A percentile compares a stretch with the other conserved stretches of the same genome.
Evolutionary conservation across 2,329 filamentous ascomycete species (phyloP).

Genomic region (Apiospora sp.): DNA sequence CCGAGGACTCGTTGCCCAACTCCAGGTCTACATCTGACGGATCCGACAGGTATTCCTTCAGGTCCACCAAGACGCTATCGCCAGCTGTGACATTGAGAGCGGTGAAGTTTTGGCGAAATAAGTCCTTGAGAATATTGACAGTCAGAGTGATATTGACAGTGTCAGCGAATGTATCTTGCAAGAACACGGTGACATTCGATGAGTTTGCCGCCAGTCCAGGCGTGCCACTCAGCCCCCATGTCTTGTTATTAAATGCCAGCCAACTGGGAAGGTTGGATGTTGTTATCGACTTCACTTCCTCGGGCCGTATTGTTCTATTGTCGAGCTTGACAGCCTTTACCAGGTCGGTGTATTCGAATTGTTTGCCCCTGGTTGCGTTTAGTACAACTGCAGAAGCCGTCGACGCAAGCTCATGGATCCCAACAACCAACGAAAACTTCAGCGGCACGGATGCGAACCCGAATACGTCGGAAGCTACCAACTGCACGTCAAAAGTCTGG

Average conservation of each 20-base stretch:
- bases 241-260: slow-evolving; percentile 70
- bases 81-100: slow-evolving; percentile 40
- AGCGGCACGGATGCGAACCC: slow-evolving; percentile 75
- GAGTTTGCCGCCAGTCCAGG: slow-evolving; percentile 66
- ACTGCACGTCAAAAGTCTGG: slow-evolving; percentile 73
- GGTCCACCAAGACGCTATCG: slow-evolving; percentile 39
- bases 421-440: slow-evolving; percentile 76
- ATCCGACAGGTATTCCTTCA: slow-evolving; percentile 40
- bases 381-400: slow-evolving; percentile 63
- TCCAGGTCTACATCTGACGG: slow-evolving; percentile 37
- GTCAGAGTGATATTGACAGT: slow-evolving; percentile 63
- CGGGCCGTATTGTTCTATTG: slow-evolving; percentile 54
- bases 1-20: slow-evolving; percentile 34
- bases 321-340: slow-evolving; percentile 64
- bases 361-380: slow-evolving; percentile 62
- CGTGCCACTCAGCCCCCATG: slow-evolving; percentile 70
- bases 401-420: slow-evolving; percentile 73
- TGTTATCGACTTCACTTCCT: slow-evolving; percentile 60
- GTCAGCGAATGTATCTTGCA: slow-evolving; percentile 67
- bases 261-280: slow-evolving; percentile 68
- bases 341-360: slow-evolving; percentile 62
- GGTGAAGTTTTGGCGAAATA: slow-evolving; percentile 41
- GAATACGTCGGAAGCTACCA: slow-evolving; percentile 81
- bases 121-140: slow-evolving; percentile 34
- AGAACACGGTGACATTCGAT: slow-evolving; percentile 68